Percentiles rank a stretch among this genome's conserved stretches.
phyloP scores from a whole-genome alignment of 2,329 filamentous ascomycete genomes.

The Colletotrichum salicis region DNA sequence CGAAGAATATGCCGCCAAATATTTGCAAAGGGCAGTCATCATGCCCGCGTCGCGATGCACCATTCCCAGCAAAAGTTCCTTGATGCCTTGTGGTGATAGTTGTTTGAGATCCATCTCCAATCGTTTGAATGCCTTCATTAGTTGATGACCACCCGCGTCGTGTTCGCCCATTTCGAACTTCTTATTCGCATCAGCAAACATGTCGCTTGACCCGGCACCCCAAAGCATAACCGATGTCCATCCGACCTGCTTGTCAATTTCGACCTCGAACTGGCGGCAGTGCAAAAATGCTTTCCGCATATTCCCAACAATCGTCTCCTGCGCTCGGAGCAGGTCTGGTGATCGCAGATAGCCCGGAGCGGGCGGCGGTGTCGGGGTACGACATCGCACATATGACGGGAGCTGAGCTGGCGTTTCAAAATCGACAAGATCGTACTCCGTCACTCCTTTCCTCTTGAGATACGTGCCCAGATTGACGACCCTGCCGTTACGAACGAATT shows the following conservation, averaged over 20 bases:
- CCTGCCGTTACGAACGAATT: slow-evolving; percentile 63
- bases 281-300: slow-evolving; percentile 57
- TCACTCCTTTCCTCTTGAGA: slow-evolving; percentile 63
- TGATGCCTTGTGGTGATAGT: slow-evolving; percentile 55
- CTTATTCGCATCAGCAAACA: slow-evolving; percentile 56
- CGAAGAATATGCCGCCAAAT: slow-evolving; percentile 54
- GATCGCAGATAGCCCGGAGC: slow-evolving; percentile 54
- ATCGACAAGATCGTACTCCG: slow-evolving; percentile 62
- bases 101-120: slow-evolving; percentile 55
- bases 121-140: slow-evolving; percentile 56
- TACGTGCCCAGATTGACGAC: slow-evolving; percentile 64
- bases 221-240: slow-evolving; percentile 56
- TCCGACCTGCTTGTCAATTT: slow-evolving; percentile 49
- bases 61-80: slow-evolving; percentile 56
- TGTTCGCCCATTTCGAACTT: slow-evolving; percentile 53
- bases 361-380: slow-evolving; percentile 57
- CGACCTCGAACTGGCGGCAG: slow-evolving; percentile 54
- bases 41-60: slow-evolving; percentile 55
- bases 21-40: slow-evolving; percentile 59
- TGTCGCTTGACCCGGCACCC: slow-evolving; percentile 56
- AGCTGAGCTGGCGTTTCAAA: slow-evolving; percentile 55
- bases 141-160: slow-evolving; percentile 51
- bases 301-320: slow-evolving; percentile 56
- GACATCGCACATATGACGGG: slow-evolving; percentile 55
- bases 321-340: slow-evolving; percentile 55